A percentile compares a stretch with the other conserved stretches of the same genome.
Evolutionary conservation across 306 rosid species (phyloP).

Genomic region (Trichosanthes truncata): DNA sequence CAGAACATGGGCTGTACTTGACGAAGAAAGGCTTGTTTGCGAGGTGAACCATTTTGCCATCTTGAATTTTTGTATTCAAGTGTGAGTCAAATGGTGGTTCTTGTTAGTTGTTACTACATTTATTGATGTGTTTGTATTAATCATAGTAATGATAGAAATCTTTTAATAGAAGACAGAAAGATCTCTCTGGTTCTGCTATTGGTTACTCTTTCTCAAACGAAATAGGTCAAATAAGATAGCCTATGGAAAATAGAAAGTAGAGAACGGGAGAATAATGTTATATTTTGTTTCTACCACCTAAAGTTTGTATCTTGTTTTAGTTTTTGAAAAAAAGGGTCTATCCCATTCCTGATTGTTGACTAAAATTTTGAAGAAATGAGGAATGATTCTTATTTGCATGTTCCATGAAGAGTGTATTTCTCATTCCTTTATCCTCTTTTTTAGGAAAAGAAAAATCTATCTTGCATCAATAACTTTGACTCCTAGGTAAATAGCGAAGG

Average conservation of each 20-base stretch:
- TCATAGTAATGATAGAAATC: background rate
- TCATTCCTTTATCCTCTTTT: no score
- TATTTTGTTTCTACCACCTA: background rate
- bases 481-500: no score
- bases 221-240: background rate
- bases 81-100: background rate
- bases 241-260: background rate
- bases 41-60: background rate
- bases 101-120: background rate
- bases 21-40: background rate
- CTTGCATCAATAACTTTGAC: no score
- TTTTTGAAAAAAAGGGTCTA: no score
- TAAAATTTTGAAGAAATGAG: no score
- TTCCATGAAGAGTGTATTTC: no score
- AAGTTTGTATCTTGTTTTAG: no score
- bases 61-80: constrained; percentile 4
- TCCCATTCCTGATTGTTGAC: no score
- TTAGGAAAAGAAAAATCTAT: no score
- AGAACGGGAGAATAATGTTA: background rate
- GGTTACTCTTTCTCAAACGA: background rate
- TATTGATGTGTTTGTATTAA: background rate
- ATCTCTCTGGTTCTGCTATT: background rate
- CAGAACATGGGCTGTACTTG: background rate
- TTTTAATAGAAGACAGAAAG: background rate
- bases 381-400: no score